Conservation (phyloP, 2,329 filamentous ascomycete species). For the Nothophaeocryptopus gaeumannii region DNA sequence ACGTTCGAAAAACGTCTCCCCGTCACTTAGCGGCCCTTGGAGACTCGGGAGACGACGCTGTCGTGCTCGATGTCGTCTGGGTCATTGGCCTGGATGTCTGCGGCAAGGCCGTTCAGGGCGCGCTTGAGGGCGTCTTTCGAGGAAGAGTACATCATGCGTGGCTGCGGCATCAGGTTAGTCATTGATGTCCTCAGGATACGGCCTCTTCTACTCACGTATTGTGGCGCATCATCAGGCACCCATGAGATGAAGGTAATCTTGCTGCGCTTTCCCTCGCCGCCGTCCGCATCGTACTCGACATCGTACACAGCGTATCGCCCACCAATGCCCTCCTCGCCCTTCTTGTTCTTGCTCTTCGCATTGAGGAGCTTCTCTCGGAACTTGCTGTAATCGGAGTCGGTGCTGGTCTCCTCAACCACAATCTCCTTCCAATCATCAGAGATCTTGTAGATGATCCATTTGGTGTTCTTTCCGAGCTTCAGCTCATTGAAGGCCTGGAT, state of each 20-base stretch:
- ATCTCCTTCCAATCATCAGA: constrained; percentile 80
- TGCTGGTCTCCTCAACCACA: constrained; percentile 71
- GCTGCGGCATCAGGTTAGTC: constrained; percentile 45
- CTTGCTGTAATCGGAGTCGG: constrained; percentile 63
- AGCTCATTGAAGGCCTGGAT: constrained; percentile 70
- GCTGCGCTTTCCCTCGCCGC: constrained; percentile 70
- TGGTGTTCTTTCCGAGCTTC: constrained; percentile 73
- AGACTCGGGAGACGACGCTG: constrained; percentile 57
- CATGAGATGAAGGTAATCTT: constrained; percentile 78
- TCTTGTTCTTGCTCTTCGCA: constrained; percentile 69
- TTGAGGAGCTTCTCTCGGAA: constrained; percentile 75
- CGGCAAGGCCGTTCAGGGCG: constrained; percentile 69
- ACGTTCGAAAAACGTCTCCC: no score
- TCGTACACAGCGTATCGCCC: constrained; percentile 84
- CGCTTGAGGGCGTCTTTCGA: constrained; percentile 81
- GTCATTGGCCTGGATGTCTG: constrained; percentile 82
- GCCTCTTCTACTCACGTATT: constrained; percentile 60
- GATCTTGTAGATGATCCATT: constrained; percentile 87
- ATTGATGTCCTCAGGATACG: neutral
- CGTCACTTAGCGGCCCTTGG: constrained; percentile 48
- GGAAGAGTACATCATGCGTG: constrained; percentile 87
- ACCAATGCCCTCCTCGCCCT: constrained; percentile 55
- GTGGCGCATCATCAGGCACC: constrained; percentile 75
- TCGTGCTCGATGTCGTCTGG: constrained; percentile 77
- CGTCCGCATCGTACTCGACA: constrained; percentile 71